Percentiles rank a stretch among this genome's conserved stretches.
Conservation (phyloP, 768 basidiomycete genomes). For the Butyriboletus loyo region DNA sequence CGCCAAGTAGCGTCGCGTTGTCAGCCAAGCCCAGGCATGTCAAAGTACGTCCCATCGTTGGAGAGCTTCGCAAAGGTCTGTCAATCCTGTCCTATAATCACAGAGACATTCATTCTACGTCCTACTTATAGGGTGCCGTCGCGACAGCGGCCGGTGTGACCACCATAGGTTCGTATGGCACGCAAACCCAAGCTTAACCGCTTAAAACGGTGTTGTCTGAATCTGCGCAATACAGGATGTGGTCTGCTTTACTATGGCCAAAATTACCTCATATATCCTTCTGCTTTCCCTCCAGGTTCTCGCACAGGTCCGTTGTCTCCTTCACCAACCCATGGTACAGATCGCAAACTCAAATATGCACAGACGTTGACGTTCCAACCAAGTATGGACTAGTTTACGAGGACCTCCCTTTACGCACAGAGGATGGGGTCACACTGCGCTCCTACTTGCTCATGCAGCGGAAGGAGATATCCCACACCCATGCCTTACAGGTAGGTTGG, state of each 20-base stretch:
- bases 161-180: slow-evolving; percentile 44
- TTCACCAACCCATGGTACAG: not conserved
- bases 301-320: slow-evolving; percentile 53
- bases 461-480: slow-evolving; percentile 40
- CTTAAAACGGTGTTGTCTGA: not conserved
- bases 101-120: not conserved
- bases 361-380: slow-evolving; percentile 70
- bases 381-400: slow-evolving; percentile 74
- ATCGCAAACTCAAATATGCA: not conserved
- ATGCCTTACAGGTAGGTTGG: slow-evolving; percentile 35
- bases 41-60: slow-evolving; percentile 40
- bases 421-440: slow-evolving; percentile 68
- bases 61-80: slow-evolving; percentile 45
- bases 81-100: not conserved
- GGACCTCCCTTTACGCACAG: slow-evolving; percentile 65
- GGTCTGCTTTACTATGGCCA: slow-evolving; percentile 85
- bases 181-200: not conserved
- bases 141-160: slow-evolving; percentile 58
- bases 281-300: slow-evolving; percentile 77
- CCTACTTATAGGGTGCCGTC: slow-evolving; percentile 41
- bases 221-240: slow-evolving; percentile 42
- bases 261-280: slow-evolving; percentile 87
- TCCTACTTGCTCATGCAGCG: slow-evolving; percentile 76
- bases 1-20: not conserved
- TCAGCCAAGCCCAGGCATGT: slow-evolving; percentile 26